phyloP scores from a whole-genome alignment of 148 eudicot species.

The Limonium bicolor region DNA sequence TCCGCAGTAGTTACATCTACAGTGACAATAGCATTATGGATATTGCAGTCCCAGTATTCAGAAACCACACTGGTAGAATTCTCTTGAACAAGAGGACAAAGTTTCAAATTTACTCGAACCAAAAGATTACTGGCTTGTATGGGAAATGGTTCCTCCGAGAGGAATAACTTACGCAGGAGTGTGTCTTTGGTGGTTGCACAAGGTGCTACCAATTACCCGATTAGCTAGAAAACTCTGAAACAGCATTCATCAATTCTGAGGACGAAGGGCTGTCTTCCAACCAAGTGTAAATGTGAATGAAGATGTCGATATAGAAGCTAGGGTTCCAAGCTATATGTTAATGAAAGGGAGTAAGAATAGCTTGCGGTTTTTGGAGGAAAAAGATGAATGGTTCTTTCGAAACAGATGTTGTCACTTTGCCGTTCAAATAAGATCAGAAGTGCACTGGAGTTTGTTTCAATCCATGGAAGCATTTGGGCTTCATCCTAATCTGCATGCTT shows the following conservation, averaged over 20 bases:
- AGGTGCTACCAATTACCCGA: not conserved
- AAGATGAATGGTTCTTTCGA: slow-evolving; percentile 30
- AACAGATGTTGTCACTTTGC: slow-evolving; percentile 39
- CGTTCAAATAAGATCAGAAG: slow-evolving; percentile 36
- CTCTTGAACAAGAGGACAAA: too few species aligned
- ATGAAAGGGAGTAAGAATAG: slow-evolving; percentile 11
- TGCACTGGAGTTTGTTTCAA: slow-evolving; percentile 36
- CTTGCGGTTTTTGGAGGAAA: slow-evolving; percentile 43
- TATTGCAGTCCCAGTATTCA: too few species aligned
- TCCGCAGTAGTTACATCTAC: too few species aligned
- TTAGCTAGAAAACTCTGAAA: not conserved
- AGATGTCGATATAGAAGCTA: not conserved
- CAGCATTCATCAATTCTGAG: not conserved
- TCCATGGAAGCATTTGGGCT: slow-evolving; percentile 39
- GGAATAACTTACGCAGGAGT: too few species aligned
- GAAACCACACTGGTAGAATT: too few species aligned
- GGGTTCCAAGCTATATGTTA: not conserved
- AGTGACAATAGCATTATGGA: too few species aligned
- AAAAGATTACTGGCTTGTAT: too few species aligned
- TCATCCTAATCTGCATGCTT: slow-evolving; percentile 38
- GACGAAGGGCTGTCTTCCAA: not conserved
- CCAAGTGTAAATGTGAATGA: not conserved
- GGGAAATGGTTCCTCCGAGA: too few species aligned
- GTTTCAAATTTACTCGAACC: too few species aligned
- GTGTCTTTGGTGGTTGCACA: not conserved